These are phyloP conservation scores for Pirum gemmata DNA, from an alignment of 78 protist species.

Conservation along the genomic window DNA sequence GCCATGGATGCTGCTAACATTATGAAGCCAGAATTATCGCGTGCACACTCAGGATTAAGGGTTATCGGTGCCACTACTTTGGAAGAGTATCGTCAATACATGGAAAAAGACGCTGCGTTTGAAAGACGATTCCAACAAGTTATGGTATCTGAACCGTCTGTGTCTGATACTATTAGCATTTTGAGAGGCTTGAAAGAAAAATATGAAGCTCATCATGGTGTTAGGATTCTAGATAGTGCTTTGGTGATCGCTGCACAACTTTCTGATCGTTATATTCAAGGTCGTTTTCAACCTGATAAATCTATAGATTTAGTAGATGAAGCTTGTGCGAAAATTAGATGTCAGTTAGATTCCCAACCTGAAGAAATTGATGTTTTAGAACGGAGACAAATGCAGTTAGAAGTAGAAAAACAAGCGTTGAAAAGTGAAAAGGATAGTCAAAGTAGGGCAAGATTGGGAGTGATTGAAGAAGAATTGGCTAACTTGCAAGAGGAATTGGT, in stretches of 20 bases:
- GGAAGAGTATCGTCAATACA: conserved; percentile 87
- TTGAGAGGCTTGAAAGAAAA: conserved; percentile 88
- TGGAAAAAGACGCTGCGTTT: conserved; percentile 96
- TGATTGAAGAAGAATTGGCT: conserved; percentile 60
- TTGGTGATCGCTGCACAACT: conserved; percentile 87
- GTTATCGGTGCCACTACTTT: conserved; percentile 96
- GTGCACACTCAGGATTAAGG: conserved; percentile 79
- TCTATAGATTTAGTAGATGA: conserved; percentile 98
- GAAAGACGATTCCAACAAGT: conserved; percentile 93
- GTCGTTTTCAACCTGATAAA: conserved; percentile 94
- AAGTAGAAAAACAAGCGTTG: conserved; percentile 80
- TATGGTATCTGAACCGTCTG: conserved; percentile 85
- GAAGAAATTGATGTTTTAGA: conserved; percentile 74
- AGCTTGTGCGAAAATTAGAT: conserved; percentile 82
- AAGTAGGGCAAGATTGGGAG: conserved; percentile 59
- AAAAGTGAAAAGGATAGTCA: conserved; percentile 68
- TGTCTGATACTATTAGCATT: conserved; percentile 86
- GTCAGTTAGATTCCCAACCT: conserved; percentile 86
- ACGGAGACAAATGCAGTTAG: conserved; percentile 78
- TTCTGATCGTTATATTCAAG: conserved; percentile 81
- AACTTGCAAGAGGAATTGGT: conserved; percentile 47
- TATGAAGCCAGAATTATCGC: conserved; percentile 94
- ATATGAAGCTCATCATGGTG: conserved; percentile 90
- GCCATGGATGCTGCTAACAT: conserved; percentile 98
- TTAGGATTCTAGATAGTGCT: conserved; percentile 83